phyloP scores from a whole-genome alignment of 139 green algal species.

The Nannochloris sp. region DNA sequence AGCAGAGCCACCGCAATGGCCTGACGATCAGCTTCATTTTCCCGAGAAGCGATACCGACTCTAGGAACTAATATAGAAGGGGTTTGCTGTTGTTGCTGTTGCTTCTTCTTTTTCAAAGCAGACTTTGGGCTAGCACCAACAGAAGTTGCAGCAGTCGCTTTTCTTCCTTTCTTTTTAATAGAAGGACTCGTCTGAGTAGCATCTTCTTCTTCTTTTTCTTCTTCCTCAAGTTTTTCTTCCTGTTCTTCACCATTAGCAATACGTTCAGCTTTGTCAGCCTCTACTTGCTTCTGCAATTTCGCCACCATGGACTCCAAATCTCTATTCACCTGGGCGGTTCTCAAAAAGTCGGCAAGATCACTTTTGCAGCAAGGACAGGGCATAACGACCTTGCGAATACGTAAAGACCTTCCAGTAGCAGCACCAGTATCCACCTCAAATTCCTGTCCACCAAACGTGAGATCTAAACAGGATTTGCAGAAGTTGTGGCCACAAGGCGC shows the following conservation, averaged over 20 bases:
- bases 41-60: neutral
- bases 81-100: neutral
- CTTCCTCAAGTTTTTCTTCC: slow-evolving; percentile 32
- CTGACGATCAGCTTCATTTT: slow-evolving; percentile 4
- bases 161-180: neutral
- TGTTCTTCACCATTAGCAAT: slow-evolving; percentile 25
- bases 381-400: slow-evolving; percentile 61
- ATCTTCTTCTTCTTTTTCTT: slow-evolving; percentile 9
- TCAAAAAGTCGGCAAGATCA: slow-evolving; percentile 74
- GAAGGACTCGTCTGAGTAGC: no score
- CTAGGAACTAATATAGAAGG: neutral
- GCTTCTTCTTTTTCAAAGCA: neutral
- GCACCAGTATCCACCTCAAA: slow-evolving; percentile 14
- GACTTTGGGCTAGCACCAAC: neutral
- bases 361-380: slow-evolving; percentile 53
- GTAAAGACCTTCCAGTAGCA: slow-evolving; percentile 34
- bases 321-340: slow-evolving; percentile 51
- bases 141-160: neutral
- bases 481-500: slow-evolving; percentile 87
- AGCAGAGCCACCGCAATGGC: slow-evolving; percentile 24
- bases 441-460: slow-evolving; percentile 41
- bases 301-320: slow-evolving; percentile 59
- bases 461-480: slow-evolving; percentile 82
- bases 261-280: slow-evolving; percentile 73
- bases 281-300: slow-evolving; percentile 61